Base-by-base conservation (phyloP, 257 asterid species). In the Orobanche coerulescens region DNA sequence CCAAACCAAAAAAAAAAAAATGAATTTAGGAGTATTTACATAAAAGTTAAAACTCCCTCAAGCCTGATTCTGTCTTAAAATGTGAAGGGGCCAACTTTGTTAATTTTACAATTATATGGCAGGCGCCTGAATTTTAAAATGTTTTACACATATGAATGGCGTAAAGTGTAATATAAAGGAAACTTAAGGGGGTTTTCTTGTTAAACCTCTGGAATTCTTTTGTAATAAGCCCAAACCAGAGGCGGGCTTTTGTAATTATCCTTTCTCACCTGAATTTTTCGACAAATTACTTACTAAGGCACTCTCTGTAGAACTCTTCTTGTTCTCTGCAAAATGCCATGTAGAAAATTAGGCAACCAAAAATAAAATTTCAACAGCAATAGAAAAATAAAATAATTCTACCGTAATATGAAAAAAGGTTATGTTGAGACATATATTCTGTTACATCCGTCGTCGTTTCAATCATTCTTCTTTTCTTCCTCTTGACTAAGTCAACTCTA, bases 321-420 rank as follows among this genome's bases (percentile, higher is more conserved):
- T 76, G 58, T 74, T 89, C 62, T 79, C 97, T 86, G 85, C 64
- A 65, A 71, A 68, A 69, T 31, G 40, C 30, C 61, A 52, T 28
- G 16, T 5, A 55, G 46, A 62, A 61, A 66, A 58, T 22, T 43
- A 67, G 18, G 51, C 20, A 62, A 69, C 37, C 46, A 23, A 39
- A 46, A 19, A 30, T 3, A 54, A 66, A 54, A 18, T 33, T 54
- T 23, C 11, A 74, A 2, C 25, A 46, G 64, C 30, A 69, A 24
- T 6, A 56, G 33, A 61, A 30, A 66, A 33, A 24, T 20, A n/a
- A 47, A 14, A 0, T 30, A 61, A 47, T 66, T 51, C 22, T 75
- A 90, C 97, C 95, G 62, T 81, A 77, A 65, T 78, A 84, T 11
- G 95, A 78, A 51, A 90, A 84, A 28, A 90, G 75, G 72, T 75